phyloP scores from a whole-genome alignment of 1,284 basidiomycete species.

The Austroboletus rostrupii region DNA sequence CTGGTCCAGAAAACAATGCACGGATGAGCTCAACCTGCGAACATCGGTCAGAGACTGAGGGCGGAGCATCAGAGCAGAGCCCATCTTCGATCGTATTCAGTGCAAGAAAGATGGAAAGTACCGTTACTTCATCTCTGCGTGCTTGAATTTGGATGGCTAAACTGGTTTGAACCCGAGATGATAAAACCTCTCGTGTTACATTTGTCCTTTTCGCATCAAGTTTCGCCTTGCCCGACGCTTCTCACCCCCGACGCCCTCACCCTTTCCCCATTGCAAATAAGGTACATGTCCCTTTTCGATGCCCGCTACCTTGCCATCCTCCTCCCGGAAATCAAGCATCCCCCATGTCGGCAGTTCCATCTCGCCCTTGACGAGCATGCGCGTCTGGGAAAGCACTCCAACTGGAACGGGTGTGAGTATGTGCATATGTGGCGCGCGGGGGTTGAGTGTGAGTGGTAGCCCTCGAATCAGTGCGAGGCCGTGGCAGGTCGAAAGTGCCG shows the following conservation, averaged over 20 bases:
- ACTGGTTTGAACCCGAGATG: too few species aligned
- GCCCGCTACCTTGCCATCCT: conserved; percentile 3
- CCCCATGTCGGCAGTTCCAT: too few species aligned
- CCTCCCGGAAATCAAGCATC: conserved; percentile 38
- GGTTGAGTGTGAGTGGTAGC: conserved; percentile 9
- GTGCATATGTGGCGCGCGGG: conserved; percentile 47
- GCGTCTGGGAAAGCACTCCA: conserved; percentile 35
- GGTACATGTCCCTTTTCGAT: too few species aligned
- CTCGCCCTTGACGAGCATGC: conserved; percentile 76
- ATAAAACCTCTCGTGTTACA: not conserved
- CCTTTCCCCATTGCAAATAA: conserved; percentile 38
- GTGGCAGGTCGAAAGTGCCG: conserved; percentile 54
- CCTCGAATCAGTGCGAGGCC: conserved; percentile 76
- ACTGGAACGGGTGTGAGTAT: conserved; percentile 72
- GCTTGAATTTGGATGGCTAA: too few species aligned
- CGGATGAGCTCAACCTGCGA: too few species aligned
- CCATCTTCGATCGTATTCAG: too few species aligned
- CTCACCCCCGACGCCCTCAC: conserved; percentile 64
- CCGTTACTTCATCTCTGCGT: too few species aligned
- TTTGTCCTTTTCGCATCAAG: conserved; percentile 78
- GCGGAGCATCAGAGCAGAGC: too few species aligned
- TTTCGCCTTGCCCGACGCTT: conserved; percentile 78
- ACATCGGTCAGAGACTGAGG: too few species aligned
- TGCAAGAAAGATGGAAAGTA: too few species aligned
- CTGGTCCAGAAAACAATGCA: too few species aligned